Evolutionary conservation across 2,329 filamentous ascomycete genomes (phyloP).

Genomic region (Aspergillus fumigatus): DNA sequence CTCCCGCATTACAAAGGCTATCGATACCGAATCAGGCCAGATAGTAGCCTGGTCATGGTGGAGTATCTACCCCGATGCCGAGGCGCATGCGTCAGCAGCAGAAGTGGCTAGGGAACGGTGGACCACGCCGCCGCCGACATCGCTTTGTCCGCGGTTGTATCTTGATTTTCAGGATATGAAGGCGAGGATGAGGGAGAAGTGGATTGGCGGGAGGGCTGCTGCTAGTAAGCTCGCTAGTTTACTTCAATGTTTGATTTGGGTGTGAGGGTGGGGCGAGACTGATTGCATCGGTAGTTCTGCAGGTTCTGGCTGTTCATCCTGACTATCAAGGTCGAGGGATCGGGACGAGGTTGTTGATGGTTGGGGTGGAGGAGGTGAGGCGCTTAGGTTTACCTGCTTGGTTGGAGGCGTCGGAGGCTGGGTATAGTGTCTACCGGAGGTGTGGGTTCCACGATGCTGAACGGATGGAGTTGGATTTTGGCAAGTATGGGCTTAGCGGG

Average conservation of each 20-base stretch:
- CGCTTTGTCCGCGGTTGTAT: neutral
- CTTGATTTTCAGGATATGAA: neutral
- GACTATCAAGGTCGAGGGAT: constrained; percentile 1
- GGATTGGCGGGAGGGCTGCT: neutral
- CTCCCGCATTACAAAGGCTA: neutral
- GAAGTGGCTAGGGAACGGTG: neutral
- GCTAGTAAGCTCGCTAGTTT: neutral
- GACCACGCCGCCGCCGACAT: neutral
- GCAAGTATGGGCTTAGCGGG: neutral
- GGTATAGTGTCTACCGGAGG: neutral
- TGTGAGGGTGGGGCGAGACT: neutral
- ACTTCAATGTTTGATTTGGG: neutral
- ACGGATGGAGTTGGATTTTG: neutral
- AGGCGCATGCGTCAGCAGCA: neutral
- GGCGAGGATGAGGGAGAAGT: neutral
- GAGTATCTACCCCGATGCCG: neutral
- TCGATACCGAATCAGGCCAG: neutral
- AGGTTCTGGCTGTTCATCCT: constrained; percentile 1
- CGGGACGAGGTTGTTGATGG: neutral
- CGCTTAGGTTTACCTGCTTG: neutral
- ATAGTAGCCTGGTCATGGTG: constrained; percentile 3
- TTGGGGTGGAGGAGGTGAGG: neutral
- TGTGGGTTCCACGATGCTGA: constrained; percentile 2
- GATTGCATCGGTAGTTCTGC: neutral
- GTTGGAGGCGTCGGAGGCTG: constrained; percentile 2